Percentiles rank a stretch among this genome's conserved stretches.
phyloP scores from a whole-genome alignment of 164 flowering plant species.

The Sextonia rubra region DNA sequence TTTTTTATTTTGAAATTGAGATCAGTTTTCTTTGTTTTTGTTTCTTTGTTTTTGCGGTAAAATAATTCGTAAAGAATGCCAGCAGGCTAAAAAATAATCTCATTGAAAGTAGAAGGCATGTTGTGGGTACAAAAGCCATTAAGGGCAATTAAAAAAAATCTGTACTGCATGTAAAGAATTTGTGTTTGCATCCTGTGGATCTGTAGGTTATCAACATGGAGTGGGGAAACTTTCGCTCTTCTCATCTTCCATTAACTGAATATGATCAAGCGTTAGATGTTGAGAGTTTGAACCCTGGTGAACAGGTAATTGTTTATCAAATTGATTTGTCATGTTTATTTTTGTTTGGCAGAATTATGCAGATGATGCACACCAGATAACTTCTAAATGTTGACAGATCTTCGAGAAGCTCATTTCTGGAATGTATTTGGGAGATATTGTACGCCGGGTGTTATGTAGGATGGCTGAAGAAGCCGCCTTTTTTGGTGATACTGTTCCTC shows the following conservation, averaged over 20 bases:
- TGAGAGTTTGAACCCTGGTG: conserved; percentile 86
- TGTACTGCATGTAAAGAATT: background rate
- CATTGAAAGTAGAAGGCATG: background rate
- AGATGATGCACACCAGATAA: background rate
- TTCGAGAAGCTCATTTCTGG: conserved; percentile 92
- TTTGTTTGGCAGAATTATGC: background rate
- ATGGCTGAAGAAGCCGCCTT: conserved; percentile 93
- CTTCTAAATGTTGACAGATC: conserved; percentile 44
- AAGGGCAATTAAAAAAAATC: background rate
- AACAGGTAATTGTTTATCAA: conserved; percentile 48
- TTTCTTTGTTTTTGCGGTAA: background rate
- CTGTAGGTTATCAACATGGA: conserved; percentile 94
- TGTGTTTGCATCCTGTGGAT: background rate
- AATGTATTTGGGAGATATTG: conserved; percentile 92
- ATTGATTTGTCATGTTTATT: background rate
- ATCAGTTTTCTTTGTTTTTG: background rate
- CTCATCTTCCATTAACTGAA: conserved; percentile 86
- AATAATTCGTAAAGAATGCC: background rate
- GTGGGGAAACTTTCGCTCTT: conserved; percentile 94
- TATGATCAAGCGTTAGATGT: conserved; percentile 72
- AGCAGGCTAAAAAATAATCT: background rate
- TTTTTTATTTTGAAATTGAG: background rate
- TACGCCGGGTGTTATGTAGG: conserved; percentile 60
- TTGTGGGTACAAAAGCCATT: background rate
- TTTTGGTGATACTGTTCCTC: conserved; percentile 84